Conservation (phyloP, 345 rosid genomes). For the Eucalyptus albens region DNA sequence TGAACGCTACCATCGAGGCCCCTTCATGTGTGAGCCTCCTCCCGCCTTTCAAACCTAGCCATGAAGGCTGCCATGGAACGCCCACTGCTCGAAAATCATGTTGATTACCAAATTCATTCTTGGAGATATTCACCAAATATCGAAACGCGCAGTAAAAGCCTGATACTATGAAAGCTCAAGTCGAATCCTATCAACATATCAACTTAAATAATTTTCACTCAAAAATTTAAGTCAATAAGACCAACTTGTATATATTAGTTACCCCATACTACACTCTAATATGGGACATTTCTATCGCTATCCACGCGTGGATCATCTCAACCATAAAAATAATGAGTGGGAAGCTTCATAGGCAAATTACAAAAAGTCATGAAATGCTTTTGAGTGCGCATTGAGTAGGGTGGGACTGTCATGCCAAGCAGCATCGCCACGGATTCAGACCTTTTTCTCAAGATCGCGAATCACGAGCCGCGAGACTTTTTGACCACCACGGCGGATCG, state of each 20-base stretch:
- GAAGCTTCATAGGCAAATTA: not conserved
- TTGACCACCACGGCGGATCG: not conserved
- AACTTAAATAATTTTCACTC: too few relatives aligned
- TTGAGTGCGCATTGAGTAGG: not conserved
- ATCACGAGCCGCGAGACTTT: not conserved
- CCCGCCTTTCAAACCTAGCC: not conserved
- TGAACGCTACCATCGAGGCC: not conserved
- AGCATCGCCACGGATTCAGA: not conserved
- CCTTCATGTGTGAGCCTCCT: not conserved
- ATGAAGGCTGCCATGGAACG: too few relatives aligned
- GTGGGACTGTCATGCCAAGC: not conserved
- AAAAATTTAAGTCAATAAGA: not conserved
- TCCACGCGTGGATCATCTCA: not conserved
- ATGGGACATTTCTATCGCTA: not conserved
- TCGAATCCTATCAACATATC: fast-evolving
- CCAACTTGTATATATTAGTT: too few relatives aligned
- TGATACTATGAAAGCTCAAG: not conserved
- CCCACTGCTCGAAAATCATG: too few relatives aligned
- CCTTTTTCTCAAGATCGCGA: not conserved
- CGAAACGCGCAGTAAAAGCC: too few relatives aligned
- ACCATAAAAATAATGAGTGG: not conserved
- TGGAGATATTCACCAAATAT: not conserved
- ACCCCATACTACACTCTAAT: too few relatives aligned
- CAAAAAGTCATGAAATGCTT: not conserved
- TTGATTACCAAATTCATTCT: not conserved